A percentile compares a stretch with the other conserved stretches of the same genome.
Evolutionary conservation across 768 basidiomycete genomes (phyloP).

Genomic region (Pisolithus albus): DNA sequence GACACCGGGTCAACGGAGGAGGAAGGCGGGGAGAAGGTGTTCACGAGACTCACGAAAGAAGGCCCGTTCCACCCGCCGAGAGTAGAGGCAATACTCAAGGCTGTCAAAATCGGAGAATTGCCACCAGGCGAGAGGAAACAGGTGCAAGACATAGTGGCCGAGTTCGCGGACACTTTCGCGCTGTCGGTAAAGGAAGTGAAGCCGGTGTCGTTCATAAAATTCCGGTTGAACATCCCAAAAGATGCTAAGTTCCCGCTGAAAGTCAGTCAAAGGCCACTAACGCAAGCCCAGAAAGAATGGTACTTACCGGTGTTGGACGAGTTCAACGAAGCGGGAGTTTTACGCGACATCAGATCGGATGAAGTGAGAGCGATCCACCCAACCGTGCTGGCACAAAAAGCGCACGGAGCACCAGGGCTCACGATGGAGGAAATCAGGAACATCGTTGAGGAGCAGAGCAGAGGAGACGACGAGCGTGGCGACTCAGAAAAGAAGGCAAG

Average conservation of each 20-base stretch:
- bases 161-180: constrained; percentile 36
- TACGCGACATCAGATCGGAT: not conserved
- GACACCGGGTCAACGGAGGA: no score
- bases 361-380: constrained; percentile 8
- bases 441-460: no score
- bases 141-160: constrained; percentile 17
- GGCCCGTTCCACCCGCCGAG: constrained; percentile 15
- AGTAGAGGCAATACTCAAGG: constrained; percentile 11
- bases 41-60: constrained; percentile 5
- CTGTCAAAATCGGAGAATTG: constrained; percentile 22
- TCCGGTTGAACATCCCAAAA: constrained; percentile 28
- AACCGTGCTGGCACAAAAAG: no score
- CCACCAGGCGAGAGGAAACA: constrained; percentile 13
- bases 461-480: no score
- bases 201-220: constrained; percentile 24
- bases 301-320: constrained; percentile 27
- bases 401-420: no score
- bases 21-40: not conserved
- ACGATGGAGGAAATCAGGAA: no score
- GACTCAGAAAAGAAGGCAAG: no score
- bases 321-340: constrained; percentile 29
- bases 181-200: constrained; percentile 33
- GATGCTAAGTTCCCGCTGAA: constrained; percentile 26
- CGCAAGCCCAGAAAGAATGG: constrained; percentile 26
- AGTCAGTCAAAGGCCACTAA: constrained; percentile 26